phyloP scores from a whole-genome alignment of 139 green algal species.

The Trebouxia sp. region DNA sequence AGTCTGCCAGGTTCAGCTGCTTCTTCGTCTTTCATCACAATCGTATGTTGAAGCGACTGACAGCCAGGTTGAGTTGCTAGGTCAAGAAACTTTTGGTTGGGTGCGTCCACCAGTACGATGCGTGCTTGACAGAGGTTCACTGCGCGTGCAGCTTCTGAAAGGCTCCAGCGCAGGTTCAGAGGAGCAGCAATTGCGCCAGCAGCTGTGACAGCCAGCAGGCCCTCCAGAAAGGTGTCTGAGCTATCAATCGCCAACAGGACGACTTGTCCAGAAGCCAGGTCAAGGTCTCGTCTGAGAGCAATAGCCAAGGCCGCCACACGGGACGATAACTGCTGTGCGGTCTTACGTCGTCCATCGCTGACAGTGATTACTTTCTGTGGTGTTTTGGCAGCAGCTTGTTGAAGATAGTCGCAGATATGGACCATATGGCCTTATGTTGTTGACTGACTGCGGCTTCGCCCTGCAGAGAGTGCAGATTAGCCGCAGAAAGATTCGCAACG shows the following conservation, averaged over 20 bases:
- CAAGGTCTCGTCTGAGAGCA: slow-evolving; percentile 29
- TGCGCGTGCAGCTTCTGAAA: slow-evolving; percentile 46
- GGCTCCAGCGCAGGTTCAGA: slow-evolving; percentile 75
- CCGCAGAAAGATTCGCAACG: no score
- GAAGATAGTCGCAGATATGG: slow-evolving; percentile 42
- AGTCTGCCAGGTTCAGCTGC: background rate
- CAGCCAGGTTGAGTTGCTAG: background rate
- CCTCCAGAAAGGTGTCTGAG: slow-evolving; percentile 49
- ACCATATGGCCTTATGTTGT: no score
- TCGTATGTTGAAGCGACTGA: slow-evolving; percentile 13
- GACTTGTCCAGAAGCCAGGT: slow-evolving; percentile 42
- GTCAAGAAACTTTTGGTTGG: background rate
- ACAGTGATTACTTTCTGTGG: slow-evolving; percentile 4
- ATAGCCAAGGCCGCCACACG: slow-evolving; percentile 49
- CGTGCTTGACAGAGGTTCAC: slow-evolving; percentile 28
- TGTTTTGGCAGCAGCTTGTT: slow-evolving; percentile 17
- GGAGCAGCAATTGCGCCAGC: slow-evolving; percentile 66
- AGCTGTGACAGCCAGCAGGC: slow-evolving; percentile 60
- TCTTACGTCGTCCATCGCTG: slow-evolving; percentile 31
- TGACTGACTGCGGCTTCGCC: no score
- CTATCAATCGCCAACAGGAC: slow-evolving; percentile 48
- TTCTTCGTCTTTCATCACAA: background rate
- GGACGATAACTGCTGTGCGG: slow-evolving; percentile 26
- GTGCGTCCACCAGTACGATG: background rate
- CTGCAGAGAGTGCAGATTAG: no score